Conservation (phyloP, 1,139 yeast genomes). For the Martiniozyma asiatica region DNA sequence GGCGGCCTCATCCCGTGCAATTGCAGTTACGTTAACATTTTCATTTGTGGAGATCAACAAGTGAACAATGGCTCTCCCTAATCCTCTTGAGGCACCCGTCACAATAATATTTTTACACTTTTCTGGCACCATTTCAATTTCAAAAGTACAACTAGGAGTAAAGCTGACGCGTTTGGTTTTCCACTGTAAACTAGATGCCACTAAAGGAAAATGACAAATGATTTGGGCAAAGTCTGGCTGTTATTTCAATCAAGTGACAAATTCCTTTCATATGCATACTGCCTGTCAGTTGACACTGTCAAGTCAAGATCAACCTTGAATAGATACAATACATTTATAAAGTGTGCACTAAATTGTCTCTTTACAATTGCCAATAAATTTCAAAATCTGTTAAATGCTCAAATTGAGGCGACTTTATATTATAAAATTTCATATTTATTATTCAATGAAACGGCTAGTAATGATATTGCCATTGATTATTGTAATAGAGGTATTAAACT, state of each 20-base stretch:
- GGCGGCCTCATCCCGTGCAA: constrained; percentile 52
- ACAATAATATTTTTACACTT: constrained; percentile 29
- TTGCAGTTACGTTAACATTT: constrained; percentile 45
- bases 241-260: constrained; percentile 1
- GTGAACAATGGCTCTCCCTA: constrained; percentile 63
- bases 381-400: constrained; percentile 21
- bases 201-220: constrained; percentile 1
- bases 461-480: constrained; percentile 30
- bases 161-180: too few relatives aligned
- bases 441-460: constrained; percentile 30
- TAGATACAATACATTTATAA: constrained; percentile 28
- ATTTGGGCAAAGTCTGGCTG: constrained; percentile 3
- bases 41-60: constrained; percentile 28
- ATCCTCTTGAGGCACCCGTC: constrained; percentile 73
- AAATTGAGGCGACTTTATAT: constrained; percentile 24
- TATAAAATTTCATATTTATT: constrained; percentile 28
- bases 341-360: constrained; percentile 29
- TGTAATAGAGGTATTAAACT: constrained; percentile 28
- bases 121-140: too few relatives aligned
- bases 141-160: too few relatives aligned
- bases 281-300: too few relatives aligned
- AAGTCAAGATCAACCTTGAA: constrained; percentile 5
- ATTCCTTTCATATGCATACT: not conserved
- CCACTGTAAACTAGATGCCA: too few relatives aligned
- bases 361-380: constrained; percentile 25